Base-by-base conservation (phyloP, 1,284 basidiomycete species). In the Ustilago xerochloae region DNA sequence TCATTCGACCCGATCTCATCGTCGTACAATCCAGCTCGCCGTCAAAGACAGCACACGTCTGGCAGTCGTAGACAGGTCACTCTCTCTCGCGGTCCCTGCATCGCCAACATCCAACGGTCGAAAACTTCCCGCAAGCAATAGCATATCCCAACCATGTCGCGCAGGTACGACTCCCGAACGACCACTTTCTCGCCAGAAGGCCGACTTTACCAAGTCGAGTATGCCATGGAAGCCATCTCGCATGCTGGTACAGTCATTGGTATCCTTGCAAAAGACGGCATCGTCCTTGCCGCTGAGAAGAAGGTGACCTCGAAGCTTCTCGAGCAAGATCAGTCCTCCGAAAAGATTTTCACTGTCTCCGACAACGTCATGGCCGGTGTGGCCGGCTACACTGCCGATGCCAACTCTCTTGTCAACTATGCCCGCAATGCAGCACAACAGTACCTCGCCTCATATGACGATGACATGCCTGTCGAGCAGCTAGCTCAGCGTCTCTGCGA, bases 221-320 rank as follows among this genome's bases (percentile, higher is more conserved):
- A 98, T 89, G 94, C 94, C 52, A 97, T 97, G 94, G 94, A 98
- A 85, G 94, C 94, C 68, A 97, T 98, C 88, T 95, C 93, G 28
- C 93, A 96, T 81, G 95, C 94, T 28, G 95, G 95, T 70, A 95
- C 94, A 15, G 94, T 97, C 45, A 89, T 98, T 29, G 94, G 94
- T 39, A 91, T 97, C 57, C 88, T 97, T n/a, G 93, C 94, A 20
- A 93, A 92, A 77, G 85, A 71, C 48, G 96, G 97, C 1, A 93
- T 99, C 36, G 94, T 98, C 2, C 88, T 99, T n/a, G 96, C 94
- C 0, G 96, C 96, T 7, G 96, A 99, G 88, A 99, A 99, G 90
- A 97, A 97, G 87, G 94, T 99, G 39, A 98, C 97, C 0, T 94
- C 94, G 50, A 99, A 99, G 86, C 90, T 99, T 46, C 89, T 99